Evolutionary conservation across 2,329 filamentous ascomycete genomes (phyloP).

Genomic region (Exophiala dermatitidis): DNA sequence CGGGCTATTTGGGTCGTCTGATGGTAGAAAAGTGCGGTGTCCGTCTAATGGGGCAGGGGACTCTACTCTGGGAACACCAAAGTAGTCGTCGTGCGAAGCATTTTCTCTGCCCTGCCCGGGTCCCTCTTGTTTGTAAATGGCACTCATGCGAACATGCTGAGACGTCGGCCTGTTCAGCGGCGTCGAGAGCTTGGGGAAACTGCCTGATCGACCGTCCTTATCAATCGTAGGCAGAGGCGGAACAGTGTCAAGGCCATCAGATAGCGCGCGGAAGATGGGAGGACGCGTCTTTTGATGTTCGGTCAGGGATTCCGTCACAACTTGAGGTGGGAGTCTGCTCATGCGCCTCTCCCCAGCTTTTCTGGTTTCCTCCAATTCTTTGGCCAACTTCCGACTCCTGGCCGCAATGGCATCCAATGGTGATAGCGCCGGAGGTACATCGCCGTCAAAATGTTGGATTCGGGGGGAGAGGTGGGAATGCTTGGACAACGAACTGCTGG

Average conservation of each 20-base stretch:
- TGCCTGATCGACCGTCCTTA: constrained; percentile 28
- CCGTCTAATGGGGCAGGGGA: constrained; percentile 25
- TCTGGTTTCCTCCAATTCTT: constrained; percentile 73
- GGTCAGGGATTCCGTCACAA: constrained; percentile 72
- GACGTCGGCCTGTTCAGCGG: constrained; percentile 57
- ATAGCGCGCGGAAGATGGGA: constrained; percentile 72
- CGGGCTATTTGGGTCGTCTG: not conserved
- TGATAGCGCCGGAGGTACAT: constrained; percentile 81
- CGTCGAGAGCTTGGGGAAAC: constrained; percentile 37
- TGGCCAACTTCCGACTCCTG: constrained; percentile 80
- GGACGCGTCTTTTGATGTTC: constrained; percentile 56
- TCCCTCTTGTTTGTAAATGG: constrained; percentile 37
- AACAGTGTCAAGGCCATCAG: constrained; percentile 44
- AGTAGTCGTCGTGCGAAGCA: constrained; percentile 24
- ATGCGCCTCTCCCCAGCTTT: constrained; percentile 65
- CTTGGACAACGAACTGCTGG: constrained; percentile 32
- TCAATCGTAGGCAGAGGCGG: constrained; percentile 40
- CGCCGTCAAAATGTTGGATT: constrained; percentile 64
- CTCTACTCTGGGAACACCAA: constrained; percentile 22
- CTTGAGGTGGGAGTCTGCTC: constrained; percentile 76
- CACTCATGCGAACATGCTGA: constrained; percentile 68
- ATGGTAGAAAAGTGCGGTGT: constrained; percentile 1
- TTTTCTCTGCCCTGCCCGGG: not conserved
- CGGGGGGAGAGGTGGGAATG: constrained; percentile 64
- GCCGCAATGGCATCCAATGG: constrained; percentile 92